Percentiles rank a stretch among this genome's conserved stretches.
phyloP scores from a whole-genome alignment of 108 stramenopile species.

The Nitzschia putrida region DNA sequence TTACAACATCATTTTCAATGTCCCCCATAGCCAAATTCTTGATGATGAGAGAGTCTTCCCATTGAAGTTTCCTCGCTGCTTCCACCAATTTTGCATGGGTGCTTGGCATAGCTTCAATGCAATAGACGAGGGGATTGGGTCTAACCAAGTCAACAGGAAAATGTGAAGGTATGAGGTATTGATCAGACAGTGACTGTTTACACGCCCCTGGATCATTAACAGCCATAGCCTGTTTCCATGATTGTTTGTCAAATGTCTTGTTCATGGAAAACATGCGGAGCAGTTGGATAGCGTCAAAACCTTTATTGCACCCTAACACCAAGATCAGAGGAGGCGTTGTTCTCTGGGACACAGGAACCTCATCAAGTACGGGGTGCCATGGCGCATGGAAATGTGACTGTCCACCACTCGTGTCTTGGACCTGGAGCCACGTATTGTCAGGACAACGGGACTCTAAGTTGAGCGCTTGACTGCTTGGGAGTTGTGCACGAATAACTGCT shows the following conservation, averaged over 20 bases:
- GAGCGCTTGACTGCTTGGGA: not conserved
- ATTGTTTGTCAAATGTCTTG: conserved; percentile 24
- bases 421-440: not conserved
- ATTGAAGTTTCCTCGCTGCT: conserved; percentile 19
- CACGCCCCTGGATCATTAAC: too few species aligned
- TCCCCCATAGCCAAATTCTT: conserved; percentile 45
- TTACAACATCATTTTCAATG: conserved; percentile 15
- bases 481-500: not conserved
- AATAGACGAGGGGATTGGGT: conserved; percentile 44
- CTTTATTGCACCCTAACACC: conserved; percentile 74
- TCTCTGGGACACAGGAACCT: not conserved
- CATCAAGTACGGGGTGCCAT: not conserved
- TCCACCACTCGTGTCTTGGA: not conserved
- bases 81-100: conserved; percentile 26
- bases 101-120: conserved; percentile 64
- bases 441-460: not conserved
- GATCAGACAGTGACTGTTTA: conserved; percentile 1
- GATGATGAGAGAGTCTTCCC: conserved; percentile 30
- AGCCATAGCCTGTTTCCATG: conserved; percentile 38
- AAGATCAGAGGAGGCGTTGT: conserved; percentile 17
- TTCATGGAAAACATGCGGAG: conserved; percentile 58
- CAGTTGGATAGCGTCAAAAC: conserved; percentile 60
- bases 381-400: too few species aligned
- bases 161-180: conserved; percentile 1
- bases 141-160: not conserved